These are phyloP conservation scores for Lindgomyces ingoldianus DNA, from an alignment of 495 filamentous ascomycete genomes.

Conservation along the genomic window DNA sequence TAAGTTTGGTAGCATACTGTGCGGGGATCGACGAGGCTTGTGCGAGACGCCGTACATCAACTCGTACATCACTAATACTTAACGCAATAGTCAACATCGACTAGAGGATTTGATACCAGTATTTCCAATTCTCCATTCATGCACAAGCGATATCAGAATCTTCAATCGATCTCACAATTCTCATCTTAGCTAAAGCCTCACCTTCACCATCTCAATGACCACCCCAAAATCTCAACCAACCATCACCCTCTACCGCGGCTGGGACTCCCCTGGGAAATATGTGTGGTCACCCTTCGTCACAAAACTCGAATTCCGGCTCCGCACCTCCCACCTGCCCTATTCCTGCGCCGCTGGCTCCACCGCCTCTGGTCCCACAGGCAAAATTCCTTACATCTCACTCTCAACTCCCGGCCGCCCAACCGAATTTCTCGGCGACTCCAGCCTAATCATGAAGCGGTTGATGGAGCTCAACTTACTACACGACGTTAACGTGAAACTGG, in stretches of 20 bases:
- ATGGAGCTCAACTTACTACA: slow-evolving; percentile 46
- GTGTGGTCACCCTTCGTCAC: slow-evolving; percentile 66
- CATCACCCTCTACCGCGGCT: slow-evolving; percentile 60
- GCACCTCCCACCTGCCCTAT: slow-evolving; percentile 56
- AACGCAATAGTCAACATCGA: background rate
- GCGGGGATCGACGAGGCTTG: too few species aligned
- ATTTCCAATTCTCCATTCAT: background rate
- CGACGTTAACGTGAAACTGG: slow-evolving; percentile 52
- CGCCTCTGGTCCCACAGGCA: slow-evolving; percentile 54
- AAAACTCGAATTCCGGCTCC: slow-evolving; percentile 65
- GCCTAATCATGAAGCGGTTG: slow-evolving; percentile 55
- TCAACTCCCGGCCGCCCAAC: background rate
- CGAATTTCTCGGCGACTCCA: slow-evolving; percentile 50
- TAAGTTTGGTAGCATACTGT: too few species aligned
- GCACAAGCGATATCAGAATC: background rate
- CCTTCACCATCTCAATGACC: background rate
- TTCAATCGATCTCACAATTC: background rate
- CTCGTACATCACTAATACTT: background rate
- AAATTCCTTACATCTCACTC: slow-evolving; percentile 60
- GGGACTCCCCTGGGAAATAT: slow-evolving; percentile 46
- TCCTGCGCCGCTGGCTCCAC: slow-evolving; percentile 48
- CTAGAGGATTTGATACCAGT: background rate
- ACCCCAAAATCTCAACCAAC: too few species aligned
- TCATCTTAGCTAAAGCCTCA: background rate
- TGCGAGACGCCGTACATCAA: background rate